Conservation (phyloP, 108 stramenopile species). For the Discostella pseudostelligera region DNA sequence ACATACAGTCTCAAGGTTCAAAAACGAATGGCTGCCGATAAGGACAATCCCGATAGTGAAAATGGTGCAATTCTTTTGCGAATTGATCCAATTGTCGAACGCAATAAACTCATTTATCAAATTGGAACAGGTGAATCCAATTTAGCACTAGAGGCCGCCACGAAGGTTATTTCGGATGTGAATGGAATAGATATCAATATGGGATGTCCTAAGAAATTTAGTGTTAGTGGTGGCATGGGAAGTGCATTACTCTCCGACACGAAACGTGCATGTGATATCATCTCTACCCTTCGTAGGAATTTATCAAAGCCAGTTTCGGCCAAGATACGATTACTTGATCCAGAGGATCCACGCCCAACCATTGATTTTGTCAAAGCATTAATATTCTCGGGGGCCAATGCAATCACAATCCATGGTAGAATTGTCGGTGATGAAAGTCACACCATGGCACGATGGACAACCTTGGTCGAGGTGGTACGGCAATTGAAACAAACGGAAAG, state of each 20-base stretch:
- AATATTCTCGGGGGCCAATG: constrained; percentile 91
- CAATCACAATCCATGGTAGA: constrained; percentile 92
- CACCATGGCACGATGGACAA: constrained; percentile 74
- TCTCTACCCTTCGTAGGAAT: constrained; percentile 58
- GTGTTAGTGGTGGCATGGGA: constrained; percentile 92
- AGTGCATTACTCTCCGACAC: constrained; percentile 82
- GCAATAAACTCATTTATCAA: constrained; percentile 85
- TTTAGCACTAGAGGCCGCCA: constrained; percentile 79
- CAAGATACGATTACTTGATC: constrained; percentile 92
- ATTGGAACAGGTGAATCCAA: constrained; percentile 89
- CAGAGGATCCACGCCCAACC: constrained; percentile 53
- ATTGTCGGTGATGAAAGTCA: constrained; percentile 65
- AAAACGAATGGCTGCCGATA: constrained; percentile 45
- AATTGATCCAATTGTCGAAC: constrained; percentile 73
- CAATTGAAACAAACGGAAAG: constrained; percentile 44
- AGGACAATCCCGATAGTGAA: constrained; percentile 39
- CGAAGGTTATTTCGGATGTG: constrained; percentile 77
- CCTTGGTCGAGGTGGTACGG: constrained; percentile 73
- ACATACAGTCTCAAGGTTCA: constrained; percentile 56
- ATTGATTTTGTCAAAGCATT: constrained; percentile 76
- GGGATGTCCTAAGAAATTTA: constrained; percentile 98
- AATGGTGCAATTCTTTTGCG: constrained; percentile 57
- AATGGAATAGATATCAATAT: constrained; percentile 95
- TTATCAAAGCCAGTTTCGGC: constrained; percentile 78
- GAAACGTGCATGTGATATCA: constrained; percentile 67